Base-by-base conservation (phyloP, 2,329 filamentous ascomycete species). In the Calonectria montana region DNA sequence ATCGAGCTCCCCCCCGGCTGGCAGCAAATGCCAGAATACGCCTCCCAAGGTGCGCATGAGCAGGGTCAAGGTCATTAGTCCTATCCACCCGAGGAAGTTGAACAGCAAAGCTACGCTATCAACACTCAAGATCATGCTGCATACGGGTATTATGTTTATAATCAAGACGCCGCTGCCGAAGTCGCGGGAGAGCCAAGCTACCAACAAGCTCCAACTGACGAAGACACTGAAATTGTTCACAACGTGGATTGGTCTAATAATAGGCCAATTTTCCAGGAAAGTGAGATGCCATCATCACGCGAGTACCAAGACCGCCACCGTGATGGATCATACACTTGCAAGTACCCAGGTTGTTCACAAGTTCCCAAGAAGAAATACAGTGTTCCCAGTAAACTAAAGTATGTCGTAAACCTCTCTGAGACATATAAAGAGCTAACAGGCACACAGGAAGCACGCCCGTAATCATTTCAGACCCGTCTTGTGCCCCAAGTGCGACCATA, bases 61-160 rank as follows among this genome's bases (percentile, higher is more conserved):
- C 61, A 70, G 41, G 67, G 50, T 31, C 29, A 59, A 55, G 37
- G 48, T 23, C 41, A 65, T 70, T 70, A 70, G 67, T 50, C 50
- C 47, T 31, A n/a, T 35, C 35, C 25, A 29, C 53, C 50, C 31
- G 67, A 61, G 67, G 15, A n/a, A 65, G 39, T 37, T 50, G 67
- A 35, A 6, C 12, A 12, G 48, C 2, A 29, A 12, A 31, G 50
- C 35, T 41, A 35, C 41, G 10, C 48, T 7, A 31, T 23, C 61
- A 43, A 39, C 18, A 15, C 61, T 61, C 61, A 50, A n/a, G 67
- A 31, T 61, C 48, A 70, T 8, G 6, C 21, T 57, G 23, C n/a
- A 37, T 12, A 55, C 18, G 39, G 16, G 18, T 18, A n/a, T 31
- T 31, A 50, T 12, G 31, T 3, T 35, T 35, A 35, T 15, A 5